Evolutionary conservation across 768 basidiomycete species (phyloP).

Genomic region (Podaxis carcinomalis): DNA sequence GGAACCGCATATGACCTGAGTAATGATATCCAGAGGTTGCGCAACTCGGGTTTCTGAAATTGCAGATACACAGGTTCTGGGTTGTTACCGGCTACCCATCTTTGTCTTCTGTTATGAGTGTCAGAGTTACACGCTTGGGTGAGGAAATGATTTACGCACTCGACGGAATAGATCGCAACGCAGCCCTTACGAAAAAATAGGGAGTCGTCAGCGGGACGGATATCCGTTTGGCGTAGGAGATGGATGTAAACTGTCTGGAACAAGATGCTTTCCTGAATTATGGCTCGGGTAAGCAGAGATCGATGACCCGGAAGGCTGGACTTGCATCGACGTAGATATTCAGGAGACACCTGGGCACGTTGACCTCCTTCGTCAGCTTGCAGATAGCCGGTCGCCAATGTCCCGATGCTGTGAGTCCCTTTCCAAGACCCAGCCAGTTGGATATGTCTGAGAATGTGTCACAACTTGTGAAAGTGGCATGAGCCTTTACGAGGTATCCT

Average conservation of each 20-base stretch:
- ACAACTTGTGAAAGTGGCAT: neutral
- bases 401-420: slow-evolving; percentile 43
- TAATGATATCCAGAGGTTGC: slow-evolving; percentile 75
- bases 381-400: slow-evolving; percentile 76
- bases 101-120: slow-evolving; percentile 43
- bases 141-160: slow-evolving; percentile 33
- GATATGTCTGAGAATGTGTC: slow-evolving; percentile 52
- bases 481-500: neutral
- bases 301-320: slow-evolving; percentile 9
- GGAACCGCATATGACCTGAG: slow-evolving; percentile 78
- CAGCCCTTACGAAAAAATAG: slow-evolving; percentile 76
- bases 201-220: slow-evolving; percentile 71
- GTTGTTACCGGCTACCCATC: slow-evolving; percentile 47
- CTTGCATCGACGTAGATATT: slow-evolving; percentile 75
- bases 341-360: slow-evolving; percentile 47
- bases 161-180: slow-evolving; percentile 61
- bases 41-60: slow-evolving; percentile 59
- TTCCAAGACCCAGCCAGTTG: slow-evolving; percentile 63
- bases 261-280: slow-evolving; percentile 58
- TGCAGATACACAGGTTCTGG: slow-evolving; percentile 72
- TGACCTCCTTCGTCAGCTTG: slow-evolving; percentile 63
- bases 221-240: slow-evolving; percentile 72
- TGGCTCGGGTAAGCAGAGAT: slow-evolving; percentile 15
- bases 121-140: neutral
- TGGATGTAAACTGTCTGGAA: slow-evolving; percentile 74